phyloP scores from a whole-genome alignment of 306 rosid genomes.

The Trichosanthes cucumerina region DNA sequence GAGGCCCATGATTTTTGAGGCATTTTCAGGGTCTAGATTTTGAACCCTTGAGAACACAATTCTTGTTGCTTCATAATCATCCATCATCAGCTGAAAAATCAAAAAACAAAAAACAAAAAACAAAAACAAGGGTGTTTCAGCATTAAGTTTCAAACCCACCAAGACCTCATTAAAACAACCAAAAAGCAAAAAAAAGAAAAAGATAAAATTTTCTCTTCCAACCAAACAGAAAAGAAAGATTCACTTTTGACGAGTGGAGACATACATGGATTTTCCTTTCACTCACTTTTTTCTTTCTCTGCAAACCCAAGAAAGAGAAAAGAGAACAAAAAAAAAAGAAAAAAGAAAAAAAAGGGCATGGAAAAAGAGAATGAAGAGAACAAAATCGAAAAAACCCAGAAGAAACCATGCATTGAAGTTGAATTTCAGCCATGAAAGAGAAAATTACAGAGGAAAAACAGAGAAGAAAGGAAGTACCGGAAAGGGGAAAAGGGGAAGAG shows the following conservation, averaged over 20 bases:
- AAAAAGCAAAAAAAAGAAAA: neutral
- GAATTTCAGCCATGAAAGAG: neutral
- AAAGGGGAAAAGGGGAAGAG: neutral
- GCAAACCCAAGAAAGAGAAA: conserved; percentile 40
- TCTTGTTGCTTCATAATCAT: conserved; percentile 90
- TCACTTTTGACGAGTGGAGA: conserved; percentile 31
- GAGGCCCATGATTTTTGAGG: conserved; percentile 88
- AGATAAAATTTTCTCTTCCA: conserved; percentile 23
- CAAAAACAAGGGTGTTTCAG: conserved; percentile 1
- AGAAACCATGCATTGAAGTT: neutral
- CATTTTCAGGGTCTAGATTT: conserved; percentile 85
- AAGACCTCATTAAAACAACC: neutral
- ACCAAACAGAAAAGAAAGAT: conserved; percentile 25
- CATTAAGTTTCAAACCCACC: conserved; percentile 27
- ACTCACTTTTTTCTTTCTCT: conserved; percentile 42
- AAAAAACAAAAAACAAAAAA: neutral
- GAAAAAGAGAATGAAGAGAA: neutral
- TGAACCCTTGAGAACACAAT: conserved; percentile 83
- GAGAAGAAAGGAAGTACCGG: neutral
- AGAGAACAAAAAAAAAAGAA: neutral
- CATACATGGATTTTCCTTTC: conserved; percentile 10
- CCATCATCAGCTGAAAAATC: conserved; percentile 37
- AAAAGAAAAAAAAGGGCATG: neutral
- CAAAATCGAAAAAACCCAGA: neutral
- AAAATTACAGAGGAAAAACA: neutral